phyloP scores from a whole-genome alignment of 2,329 filamentous ascomycete species.

The Sporothrix schenckii region DNA sequence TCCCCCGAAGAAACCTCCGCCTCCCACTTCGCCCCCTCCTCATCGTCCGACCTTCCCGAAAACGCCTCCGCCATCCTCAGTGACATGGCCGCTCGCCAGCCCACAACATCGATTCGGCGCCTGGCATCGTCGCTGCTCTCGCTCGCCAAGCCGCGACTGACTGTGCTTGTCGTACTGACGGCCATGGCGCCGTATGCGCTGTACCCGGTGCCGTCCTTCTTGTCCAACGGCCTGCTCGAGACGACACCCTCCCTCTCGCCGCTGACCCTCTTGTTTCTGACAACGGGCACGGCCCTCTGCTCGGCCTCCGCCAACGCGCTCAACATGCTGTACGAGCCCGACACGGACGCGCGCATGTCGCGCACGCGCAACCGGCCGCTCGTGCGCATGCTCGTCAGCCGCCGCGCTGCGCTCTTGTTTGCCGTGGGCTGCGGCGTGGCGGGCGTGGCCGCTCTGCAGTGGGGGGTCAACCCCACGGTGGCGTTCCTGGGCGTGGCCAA shows the following conservation, averaged over 20 bases:
- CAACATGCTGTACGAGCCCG: conserved; percentile 95
- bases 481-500: conserved; percentile 83
- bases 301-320: conserved; percentile 90
- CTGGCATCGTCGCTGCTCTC: conserved; percentile 80
- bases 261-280: conserved; percentile 89
- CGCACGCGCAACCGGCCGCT: conserved; percentile 90
- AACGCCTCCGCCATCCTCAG: conserved; percentile 59
- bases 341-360: conserved; percentile 88
- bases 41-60: conserved; percentile 37
- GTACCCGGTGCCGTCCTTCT: conserved; percentile 86
- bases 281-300: conserved; percentile 82
- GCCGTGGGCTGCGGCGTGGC: conserved; percentile 70
- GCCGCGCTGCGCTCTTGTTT: conserved; percentile 73
- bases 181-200: conserved; percentile 90
- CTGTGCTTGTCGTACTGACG: conserved; percentile 85
- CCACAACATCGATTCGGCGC: conserved; percentile 60
- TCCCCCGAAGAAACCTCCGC: neutral
- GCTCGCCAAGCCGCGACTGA: conserved; percentile 92
- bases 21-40: neutral
- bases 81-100: conserved; percentile 54
- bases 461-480: conserved; percentile 92
- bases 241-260: conserved; percentile 78
- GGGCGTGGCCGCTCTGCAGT: conserved; percentile 75
- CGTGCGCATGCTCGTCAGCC: conserved; percentile 76
- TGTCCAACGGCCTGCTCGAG: conserved; percentile 61